Evolutionary conservation across 345 rosid species (phyloP), one percentile per base, ranked within the genome.

Genomic region (Citrus sp.): DNA sequence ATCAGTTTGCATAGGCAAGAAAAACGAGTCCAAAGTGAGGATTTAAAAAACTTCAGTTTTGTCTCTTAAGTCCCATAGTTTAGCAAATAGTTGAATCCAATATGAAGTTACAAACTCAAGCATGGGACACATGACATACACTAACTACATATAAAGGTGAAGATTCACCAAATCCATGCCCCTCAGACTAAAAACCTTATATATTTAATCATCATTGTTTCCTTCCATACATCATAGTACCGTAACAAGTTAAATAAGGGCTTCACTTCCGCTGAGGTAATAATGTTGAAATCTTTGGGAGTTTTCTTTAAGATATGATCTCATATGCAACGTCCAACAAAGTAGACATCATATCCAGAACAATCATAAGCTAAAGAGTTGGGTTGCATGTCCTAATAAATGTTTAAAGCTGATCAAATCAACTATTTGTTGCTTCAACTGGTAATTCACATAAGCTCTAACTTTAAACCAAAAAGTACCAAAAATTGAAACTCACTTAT

Each of bases 241-340:
- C 4, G 34, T 32, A 32, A 32, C 34, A 32, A 32, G 34, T 32
- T 32, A 32, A 32, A 32, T 32, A 32, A 32, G 34, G 34, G 84
- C 67, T 10, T 46, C 14, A 89, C 91, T 71, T 90, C 84, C 9
- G 94, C 93, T 46, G 93, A 80, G 32, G 94, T 90, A 78, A 91
- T 87, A 64, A 88, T 84, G 82, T 92, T 94, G 38, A 91, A 91
- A 77, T 92, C 97, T 76, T 89, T 67, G 91, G 75, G 37, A 49
- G 55, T 49, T 49, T 14, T 49, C 55, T 49, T 49, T 14, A 49
- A 14, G 19, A 91, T 86, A 78, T 91, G 94, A 91, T 92, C 94
- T 54, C 97, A 88, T 54, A 88, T 92, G 74, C 97, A 91, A 27
- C 97, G 90, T 77, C 93, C 94, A 0, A 92, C 94, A 67, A 92